Evolutionary conservation across 2,329 filamentous ascomycete genomes (phyloP).

Genomic region (Stemphylium vesicarium): DNA sequence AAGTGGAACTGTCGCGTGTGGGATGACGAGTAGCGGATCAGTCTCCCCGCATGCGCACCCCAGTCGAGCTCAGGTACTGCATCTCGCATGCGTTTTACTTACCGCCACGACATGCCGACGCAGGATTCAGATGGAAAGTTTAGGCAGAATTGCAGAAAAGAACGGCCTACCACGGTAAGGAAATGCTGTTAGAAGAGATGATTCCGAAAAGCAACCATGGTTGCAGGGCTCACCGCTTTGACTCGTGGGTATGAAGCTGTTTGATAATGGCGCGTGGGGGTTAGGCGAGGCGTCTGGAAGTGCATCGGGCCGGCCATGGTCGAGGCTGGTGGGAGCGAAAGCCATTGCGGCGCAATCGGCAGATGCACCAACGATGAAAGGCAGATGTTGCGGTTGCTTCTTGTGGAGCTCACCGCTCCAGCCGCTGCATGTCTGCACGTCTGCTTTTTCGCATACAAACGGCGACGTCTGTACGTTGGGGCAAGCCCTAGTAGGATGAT

Average conservation of each 20-base stretch:
- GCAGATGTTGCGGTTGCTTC: slow-evolving; percentile 15
- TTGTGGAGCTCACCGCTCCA: slow-evolving; percentile 25
- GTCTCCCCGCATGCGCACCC: slow-evolving; percentile 42
- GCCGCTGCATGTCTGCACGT: slow-evolving; percentile 1
- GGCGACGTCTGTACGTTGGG: slow-evolving; percentile 8
- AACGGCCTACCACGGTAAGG: background rate
- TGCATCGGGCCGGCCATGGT: slow-evolving; percentile 21
- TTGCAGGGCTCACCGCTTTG: slow-evolving; percentile 9
- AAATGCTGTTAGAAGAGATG: background rate
- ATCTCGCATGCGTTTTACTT: slow-evolving; percentile 19
- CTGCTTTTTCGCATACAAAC: slow-evolving; percentile 1
- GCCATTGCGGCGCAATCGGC: slow-evolving; percentile 7
- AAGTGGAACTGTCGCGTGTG: slow-evolving; percentile 37
- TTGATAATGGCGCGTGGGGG: slow-evolving; percentile 50
- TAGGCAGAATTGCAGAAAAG: background rate
- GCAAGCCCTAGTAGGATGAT: too few relatives aligned
- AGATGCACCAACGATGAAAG: slow-evolving; percentile 1
- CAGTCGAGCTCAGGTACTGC: slow-evolving; percentile 39
- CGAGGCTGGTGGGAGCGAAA: slow-evolving; percentile 12
- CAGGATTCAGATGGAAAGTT: background rate
- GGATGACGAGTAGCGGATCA: slow-evolving; percentile 38
- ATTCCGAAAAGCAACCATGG: too few relatives aligned
- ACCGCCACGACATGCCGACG: slow-evolving; percentile 10
- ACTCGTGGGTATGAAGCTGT: slow-evolving; percentile 19
- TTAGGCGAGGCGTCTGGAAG: slow-evolving; percentile 20